phyloP scores from a whole-genome alignment of 306 rosid species.

The Sesbania bispinosa region DNA sequence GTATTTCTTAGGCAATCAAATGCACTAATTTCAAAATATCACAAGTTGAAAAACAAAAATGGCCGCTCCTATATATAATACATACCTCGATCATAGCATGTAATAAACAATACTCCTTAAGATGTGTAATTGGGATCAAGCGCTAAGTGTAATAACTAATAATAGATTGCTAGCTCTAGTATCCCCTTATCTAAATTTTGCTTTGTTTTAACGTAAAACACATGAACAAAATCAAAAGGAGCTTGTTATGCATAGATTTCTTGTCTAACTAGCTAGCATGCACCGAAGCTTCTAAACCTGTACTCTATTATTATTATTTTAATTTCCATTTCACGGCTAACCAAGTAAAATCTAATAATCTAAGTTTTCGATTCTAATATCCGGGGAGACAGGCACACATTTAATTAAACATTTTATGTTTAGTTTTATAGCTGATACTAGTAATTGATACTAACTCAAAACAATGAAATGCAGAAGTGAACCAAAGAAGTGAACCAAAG shows the following conservation, averaged over 20 bases:
- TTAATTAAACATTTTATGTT: background rate
- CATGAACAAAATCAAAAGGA: background rate
- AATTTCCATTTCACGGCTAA: background rate
- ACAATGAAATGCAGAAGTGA: background rate
- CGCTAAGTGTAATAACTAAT: background rate
- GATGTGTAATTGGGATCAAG: conserved; percentile 20
- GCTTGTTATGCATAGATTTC: conserved; percentile 13
- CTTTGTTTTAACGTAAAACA: background rate
- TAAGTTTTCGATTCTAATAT: background rate
- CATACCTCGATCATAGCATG: background rate
- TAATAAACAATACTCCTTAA: background rate
- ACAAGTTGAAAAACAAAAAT: background rate
- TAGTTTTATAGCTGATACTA: background rate
- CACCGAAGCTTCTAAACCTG: conserved; percentile 69
- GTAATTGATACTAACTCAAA: background rate
- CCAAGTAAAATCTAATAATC: background rate
- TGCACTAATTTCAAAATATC: background rate
- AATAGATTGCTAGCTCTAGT: conserved; percentile 6
- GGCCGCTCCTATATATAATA: background rate
- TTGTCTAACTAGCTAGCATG: no score
- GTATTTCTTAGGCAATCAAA: background rate
- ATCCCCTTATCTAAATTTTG: background rate
- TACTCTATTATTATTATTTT: conserved; percentile 4
- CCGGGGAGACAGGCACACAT: background rate
- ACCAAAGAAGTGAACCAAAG: background rate